Percentiles rank a stretch among this genome's conserved stretches.
Evolutionary conservation across 192 early-diverging fungal species (phyloP).

Genomic region (Coemansia sp.): DNA sequence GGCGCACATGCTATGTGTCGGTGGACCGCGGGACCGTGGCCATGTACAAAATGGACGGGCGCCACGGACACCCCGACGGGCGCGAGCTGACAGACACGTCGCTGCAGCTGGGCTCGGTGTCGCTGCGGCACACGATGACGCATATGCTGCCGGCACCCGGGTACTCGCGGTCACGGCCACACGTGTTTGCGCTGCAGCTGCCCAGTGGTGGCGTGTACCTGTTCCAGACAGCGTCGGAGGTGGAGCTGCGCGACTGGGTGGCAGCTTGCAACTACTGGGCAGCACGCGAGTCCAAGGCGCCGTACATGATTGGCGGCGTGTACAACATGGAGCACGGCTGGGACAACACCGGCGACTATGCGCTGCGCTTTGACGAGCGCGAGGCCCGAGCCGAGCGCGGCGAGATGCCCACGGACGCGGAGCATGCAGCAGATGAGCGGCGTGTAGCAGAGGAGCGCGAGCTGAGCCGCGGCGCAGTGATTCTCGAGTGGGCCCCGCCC

Average conservation of each 20-base stretch:
- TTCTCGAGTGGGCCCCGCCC: slow-evolving; percentile 55
- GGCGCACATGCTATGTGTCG: slow-evolving; percentile 78
- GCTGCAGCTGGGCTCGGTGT: slow-evolving; percentile 55
- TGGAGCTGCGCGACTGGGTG: slow-evolving; percentile 80
- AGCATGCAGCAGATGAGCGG: slow-evolving; percentile 39
- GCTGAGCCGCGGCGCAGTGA: slow-evolving; percentile 31
- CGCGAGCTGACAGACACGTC: slow-evolving; percentile 56
- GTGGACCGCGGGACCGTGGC: slow-evolving; percentile 74
- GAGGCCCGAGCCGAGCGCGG: slow-evolving; percentile 43
- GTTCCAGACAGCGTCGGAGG: slow-evolving; percentile 76
- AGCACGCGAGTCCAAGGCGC: slow-evolving; percentile 84
- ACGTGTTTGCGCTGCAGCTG: slow-evolving; percentile 85
- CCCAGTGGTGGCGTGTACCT: slow-evolving; percentile 80
- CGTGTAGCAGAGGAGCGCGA: slow-evolving; percentile 45
- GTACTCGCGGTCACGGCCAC: slow-evolving; percentile 69
- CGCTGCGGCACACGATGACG: slow-evolving; percentile 79
- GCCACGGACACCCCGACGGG: slow-evolving; percentile 44
- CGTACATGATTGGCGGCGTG: slow-evolving; percentile 76
- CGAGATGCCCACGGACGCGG: slow-evolving; percentile 25
- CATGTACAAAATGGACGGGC: slow-evolving; percentile 75
- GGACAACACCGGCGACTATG: slow-evolving; percentile 60
- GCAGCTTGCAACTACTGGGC: slow-evolving; percentile 93
- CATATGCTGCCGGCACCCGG: slow-evolving; percentile 82
- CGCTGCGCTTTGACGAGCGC: slow-evolving; percentile 46
- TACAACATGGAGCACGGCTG: slow-evolving; percentile 95